Base-by-base conservation (phyloP, 306 rosid genomes). In the Canavalia ensiformis region DNA sequence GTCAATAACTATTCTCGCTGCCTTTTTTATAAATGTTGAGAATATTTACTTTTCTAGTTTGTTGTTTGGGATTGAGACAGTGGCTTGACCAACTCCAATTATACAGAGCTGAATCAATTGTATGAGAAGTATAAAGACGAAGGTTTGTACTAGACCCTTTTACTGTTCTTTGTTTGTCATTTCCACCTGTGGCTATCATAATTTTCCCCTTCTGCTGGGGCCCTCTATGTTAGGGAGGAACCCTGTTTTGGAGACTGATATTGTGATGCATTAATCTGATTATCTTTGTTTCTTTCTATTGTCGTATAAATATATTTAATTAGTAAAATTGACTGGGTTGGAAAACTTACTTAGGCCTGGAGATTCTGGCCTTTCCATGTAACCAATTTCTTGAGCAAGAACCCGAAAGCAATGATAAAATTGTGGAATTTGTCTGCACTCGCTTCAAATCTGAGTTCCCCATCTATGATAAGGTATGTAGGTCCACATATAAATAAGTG, bases 31-130 rank as follows among this genome's bases (percentile, higher is more conserved):
- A 59, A 30, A 71, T 50, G 50, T 52, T 42, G 33, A 56, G 10
- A 55, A 28, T 55, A 66, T 11, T 57, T 56, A 59, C 49, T 30
- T 44, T 69, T 64, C 4, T 71, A 37, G 49, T 54, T 79, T 28
- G 44, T 2, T 73, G 41, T 86, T 83, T 68, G 76, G 66, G 68
- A 71, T 51, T 75, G 67, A 18, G 69, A 85, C 91, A 91, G 97
- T 70, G 97, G 96, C 68, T 78, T 93, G 88, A 91, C 97, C 69
- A 85, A 86, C 86, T 87, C 94, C 37, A 93, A 88, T 59, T 93
- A 93, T 79, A 29, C 63, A 5, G 97, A 93, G 92, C 80, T 93
- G 90, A 93, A 91, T 85, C 87, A 91, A 68, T 55, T 91, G 1
- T 88, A 91, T 74, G 90, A 85, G 35, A 87, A 88, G 87, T 93